phyloP scores from a whole-genome alignment of 768 basidiomycete species.

The Polyporus arcularius region DNA sequence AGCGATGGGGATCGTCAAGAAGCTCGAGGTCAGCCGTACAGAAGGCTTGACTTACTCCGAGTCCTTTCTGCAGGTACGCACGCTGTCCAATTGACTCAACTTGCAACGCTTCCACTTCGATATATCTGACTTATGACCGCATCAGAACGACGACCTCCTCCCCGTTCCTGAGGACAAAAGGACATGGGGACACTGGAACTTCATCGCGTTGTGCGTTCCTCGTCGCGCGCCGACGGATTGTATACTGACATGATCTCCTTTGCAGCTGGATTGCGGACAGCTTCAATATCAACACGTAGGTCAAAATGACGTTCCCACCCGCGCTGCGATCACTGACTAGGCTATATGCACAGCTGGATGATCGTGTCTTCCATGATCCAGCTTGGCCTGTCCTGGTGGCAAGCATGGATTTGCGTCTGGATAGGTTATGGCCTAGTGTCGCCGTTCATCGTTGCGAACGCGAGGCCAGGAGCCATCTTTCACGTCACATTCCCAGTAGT shows the following conservation, averaged over 20 bases:
- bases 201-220: constrained; percentile 58
- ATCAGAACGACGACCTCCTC: constrained; percentile 67
- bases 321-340: not conserved
- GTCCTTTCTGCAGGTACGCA: constrained; percentile 57
- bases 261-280: constrained; percentile 77
- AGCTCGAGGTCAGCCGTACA: constrained; percentile 55
- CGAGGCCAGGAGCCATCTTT: constrained; percentile 73
- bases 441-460: constrained; percentile 76
- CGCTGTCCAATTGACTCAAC: too few relatives aligned
- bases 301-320: constrained; percentile 8
- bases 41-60: constrained; percentile 54
- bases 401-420: constrained; percentile 83
- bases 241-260: constrained; percentile 9
- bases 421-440: constrained; percentile 44
- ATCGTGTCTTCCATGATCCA: constrained; percentile 77
- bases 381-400: constrained; percentile 78
- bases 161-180: constrained; percentile 66
- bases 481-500: constrained; percentile 81
- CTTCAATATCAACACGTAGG: constrained; percentile 78
- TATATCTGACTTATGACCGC: constrained; percentile 1
- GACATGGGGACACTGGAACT: constrained; percentile 68
- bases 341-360: constrained; percentile 57
- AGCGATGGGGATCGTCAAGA: constrained; percentile 28
- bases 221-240: not conserved
- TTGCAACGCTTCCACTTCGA: constrained; percentile 1